Conservation (phyloP, 345 rosid species). For the Rhodomyrtus tomentosa region DNA sequence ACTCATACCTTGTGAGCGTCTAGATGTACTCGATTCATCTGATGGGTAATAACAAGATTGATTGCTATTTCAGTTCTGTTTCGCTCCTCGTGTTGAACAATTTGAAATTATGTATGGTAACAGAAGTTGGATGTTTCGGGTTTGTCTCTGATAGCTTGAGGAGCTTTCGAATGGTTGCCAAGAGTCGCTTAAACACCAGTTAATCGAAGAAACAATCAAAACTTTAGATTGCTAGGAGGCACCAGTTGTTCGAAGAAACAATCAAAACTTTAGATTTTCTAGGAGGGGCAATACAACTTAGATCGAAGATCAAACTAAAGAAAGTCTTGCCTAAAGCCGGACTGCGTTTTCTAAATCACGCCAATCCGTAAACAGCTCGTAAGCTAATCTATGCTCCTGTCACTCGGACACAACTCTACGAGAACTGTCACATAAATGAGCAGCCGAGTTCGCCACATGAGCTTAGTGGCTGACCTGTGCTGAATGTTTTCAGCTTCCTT, state of each 20-base stretch:
- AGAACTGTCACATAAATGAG: not conserved
- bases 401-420: not conserved
- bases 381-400: not conserved
- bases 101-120: not conserved
- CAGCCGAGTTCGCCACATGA: not conserved
- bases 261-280: not conserved
- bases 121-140: not conserved
- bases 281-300: not conserved
- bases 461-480: not conserved
- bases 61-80: not conserved
- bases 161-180: not conserved
- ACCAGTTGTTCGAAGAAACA: not conserved
- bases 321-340: not conserved
- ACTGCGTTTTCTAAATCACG: not conserved
- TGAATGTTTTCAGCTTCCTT: not conserved
- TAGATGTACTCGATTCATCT: not conserved
- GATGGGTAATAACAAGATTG: not conserved
- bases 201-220: not conserved
- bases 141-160: not conserved
- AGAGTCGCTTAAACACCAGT: not conserved
- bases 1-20: conserved; percentile 3
- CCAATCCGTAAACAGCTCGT: not conserved
- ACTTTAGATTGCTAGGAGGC: not conserved
- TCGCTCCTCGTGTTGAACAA: not conserved
- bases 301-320: not conserved